These are phyloP conservation scores for Chaetothyriales sp. DNA, from an alignment of 2,329 filamentous ascomycete genomes.

Conservation along the genomic window DNA sequence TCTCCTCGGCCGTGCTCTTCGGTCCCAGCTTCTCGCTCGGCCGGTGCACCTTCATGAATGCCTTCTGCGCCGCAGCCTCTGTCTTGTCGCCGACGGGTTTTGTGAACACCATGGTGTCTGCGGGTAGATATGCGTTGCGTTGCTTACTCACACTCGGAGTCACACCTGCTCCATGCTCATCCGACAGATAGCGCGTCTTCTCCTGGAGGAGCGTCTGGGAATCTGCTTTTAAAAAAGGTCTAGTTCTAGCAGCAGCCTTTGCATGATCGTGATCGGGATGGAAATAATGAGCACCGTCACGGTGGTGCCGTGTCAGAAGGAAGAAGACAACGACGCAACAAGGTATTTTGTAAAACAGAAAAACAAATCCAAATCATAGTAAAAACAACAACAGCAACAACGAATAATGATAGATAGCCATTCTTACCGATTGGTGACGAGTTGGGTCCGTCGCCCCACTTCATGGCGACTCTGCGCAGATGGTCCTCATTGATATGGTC, in stretches of 20 bases:
- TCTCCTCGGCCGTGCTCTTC: constrained; percentile 34
- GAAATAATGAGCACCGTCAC: background rate
- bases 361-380: no score
- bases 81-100: constrained; percentile 16
- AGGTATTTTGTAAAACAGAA: no score
- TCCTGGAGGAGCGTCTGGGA: constrained; percentile 13
- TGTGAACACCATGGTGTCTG: constrained; percentile 24
- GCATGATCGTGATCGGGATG: no score
- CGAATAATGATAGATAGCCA: background rate
- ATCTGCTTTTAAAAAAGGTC: constrained; percentile 12
- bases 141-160: constrained; percentile 8
- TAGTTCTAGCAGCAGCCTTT: constrained; percentile 9
- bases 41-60: constrained; percentile 31
- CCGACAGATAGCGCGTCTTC: constrained; percentile 13
- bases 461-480: constrained; percentile 41
- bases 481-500: constrained; percentile 41
- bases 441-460: constrained; percentile 46
- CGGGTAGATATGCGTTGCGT: constrained; percentile 21
- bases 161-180: constrained; percentile 13
- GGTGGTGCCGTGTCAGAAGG: background rate
- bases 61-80: constrained; percentile 24
- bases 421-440: constrained; percentile 43
- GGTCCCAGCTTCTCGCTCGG: constrained; percentile 20
- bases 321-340: no score
- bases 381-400: background rate